phyloP scores from a whole-genome alignment of 768 basidiomycete species.

The Lactarius quietus region DNA sequence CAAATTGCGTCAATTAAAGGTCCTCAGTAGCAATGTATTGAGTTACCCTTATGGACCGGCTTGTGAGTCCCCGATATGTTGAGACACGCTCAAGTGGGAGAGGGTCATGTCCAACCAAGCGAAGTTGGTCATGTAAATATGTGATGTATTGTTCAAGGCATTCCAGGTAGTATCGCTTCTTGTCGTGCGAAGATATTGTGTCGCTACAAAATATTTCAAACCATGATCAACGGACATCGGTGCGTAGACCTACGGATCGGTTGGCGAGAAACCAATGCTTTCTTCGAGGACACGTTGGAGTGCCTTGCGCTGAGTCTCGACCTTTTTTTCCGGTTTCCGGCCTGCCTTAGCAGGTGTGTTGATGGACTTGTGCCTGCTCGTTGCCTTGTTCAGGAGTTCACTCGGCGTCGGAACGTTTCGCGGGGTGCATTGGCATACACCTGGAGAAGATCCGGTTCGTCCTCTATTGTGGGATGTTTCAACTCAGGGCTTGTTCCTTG shows the following conservation, averaged over 20 bases:
- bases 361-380: constrained; percentile 23
- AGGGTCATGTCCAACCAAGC: constrained; percentile 46
- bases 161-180: constrained; percentile 70
- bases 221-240: neutral
- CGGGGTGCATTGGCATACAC: constrained; percentile 29
- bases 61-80: constrained; percentile 52
- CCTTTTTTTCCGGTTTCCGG: constrained; percentile 21
- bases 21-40: constrained; percentile 8
- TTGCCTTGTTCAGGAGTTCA: constrained; percentile 50
- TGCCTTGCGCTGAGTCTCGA: constrained; percentile 52
- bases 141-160: constrained; percentile 68
- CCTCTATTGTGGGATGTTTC: neutral
- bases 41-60: constrained; percentile 60
- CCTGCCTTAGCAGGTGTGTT: constrained; percentile 4
- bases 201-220: constrained; percentile 41
- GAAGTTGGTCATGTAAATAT: constrained; percentile 61
- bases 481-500: neutral
- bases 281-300: constrained; percentile 56
- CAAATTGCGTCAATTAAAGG: neutral
- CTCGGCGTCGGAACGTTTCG: constrained; percentile 54
- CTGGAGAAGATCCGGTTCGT: constrained; percentile 22
- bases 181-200: constrained; percentile 74
- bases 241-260: constrained; percentile 53
- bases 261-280: constrained; percentile 52
- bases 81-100: constrained; percentile 48